Base-by-base conservation (phyloP, 164 flowering plant genomes). In the Protea cynaroides region DNA sequence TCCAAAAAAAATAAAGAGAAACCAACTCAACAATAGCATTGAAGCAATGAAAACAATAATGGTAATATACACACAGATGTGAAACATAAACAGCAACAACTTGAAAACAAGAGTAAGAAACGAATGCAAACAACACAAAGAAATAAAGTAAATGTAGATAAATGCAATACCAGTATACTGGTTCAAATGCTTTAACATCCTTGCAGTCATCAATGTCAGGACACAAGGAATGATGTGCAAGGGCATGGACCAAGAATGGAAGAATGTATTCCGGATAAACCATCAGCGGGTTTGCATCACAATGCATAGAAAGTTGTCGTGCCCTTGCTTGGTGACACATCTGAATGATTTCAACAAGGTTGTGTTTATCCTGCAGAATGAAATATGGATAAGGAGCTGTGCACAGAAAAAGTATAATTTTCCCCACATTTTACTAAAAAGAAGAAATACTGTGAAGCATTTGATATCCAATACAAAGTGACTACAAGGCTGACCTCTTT, bases 191-290 rank as follows among this genome's bases (percentile, higher is more conserved):
- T 74, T 84, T 72, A 57, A 84, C 83, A 72, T 91, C 92, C 65
- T 74, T 82, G 84, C 90, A 81, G 65, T 85, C 84, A 65, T 85
- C 89, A 65, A 81, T 54, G 77, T 82, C 62, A 56, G 99, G 97
- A 68, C 83, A 91, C 47, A 87, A 75, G 66, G 83, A 77, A 74
- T 82, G 86, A 80, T 94, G 96, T 61, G 97, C 96, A 77, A 94
- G 85, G 25, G 83, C 77, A 76, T 92, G 96, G 66, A 94, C 84
- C 80, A 88, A 66, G 78, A 83, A 84, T 29, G 96, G 82, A 23
- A 92, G 81, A 34, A 92, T 83, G 70, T 75, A 74, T 70, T 89
- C 97, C 34, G 97, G 96, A 76, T 89, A 85, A 40, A 71, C 63
- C 53, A 75, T 65, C 19, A 58, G 55, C 8, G 83, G 73, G 65